Evolutionary conservation across 768 basidiomycete genomes (phyloP).

Genomic region (Pisolithus tinctorius): DNA sequence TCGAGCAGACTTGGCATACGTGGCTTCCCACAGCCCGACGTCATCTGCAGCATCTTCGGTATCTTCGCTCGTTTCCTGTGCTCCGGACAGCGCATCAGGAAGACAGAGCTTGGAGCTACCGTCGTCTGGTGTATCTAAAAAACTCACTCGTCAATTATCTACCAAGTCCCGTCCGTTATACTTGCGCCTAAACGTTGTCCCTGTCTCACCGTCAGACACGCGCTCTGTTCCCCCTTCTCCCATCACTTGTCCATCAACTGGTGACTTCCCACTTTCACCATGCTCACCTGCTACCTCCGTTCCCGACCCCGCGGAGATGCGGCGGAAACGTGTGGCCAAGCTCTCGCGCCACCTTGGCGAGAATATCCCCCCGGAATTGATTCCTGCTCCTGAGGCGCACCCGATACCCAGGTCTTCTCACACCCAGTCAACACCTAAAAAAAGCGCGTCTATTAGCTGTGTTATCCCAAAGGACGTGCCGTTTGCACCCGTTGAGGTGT

Average conservation of each 20-base stretch:
- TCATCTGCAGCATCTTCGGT: slow-evolving; percentile 7
- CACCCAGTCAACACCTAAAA: slow-evolving; percentile 1
- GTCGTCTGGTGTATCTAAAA: slow-evolving; percentile 15
- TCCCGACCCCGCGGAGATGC: slow-evolving; percentile 27
- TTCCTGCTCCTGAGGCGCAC: slow-evolving; percentile 26
- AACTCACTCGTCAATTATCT: slow-evolving; percentile 8
- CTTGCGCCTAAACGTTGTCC: slow-evolving; percentile 15
- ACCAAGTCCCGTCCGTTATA: slow-evolving; percentile 16
- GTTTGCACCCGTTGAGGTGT: neutral
- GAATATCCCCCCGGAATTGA: slow-evolving; percentile 50
- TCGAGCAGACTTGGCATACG: slow-evolving; percentile 13
- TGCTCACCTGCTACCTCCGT: slow-evolving; percentile 11
- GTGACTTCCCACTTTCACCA: slow-evolving; percentile 12
- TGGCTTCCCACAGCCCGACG: slow-evolving; percentile 14
- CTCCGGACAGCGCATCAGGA: slow-evolving; percentile 1
- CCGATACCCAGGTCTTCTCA: neutral
- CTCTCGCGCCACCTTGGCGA: slow-evolving; percentile 52
- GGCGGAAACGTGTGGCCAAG: slow-evolving; percentile 50
- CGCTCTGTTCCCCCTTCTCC: slow-evolving; percentile 7
- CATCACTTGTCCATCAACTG: slow-evolving; percentile 4
- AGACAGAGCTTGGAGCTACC: slow-evolving; percentile 9
- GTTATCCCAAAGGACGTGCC: neutral
- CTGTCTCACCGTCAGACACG: slow-evolving; percentile 9
- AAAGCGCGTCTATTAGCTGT: slow-evolving; percentile 12
- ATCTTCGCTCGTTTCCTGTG: slow-evolving; percentile 11